Evolutionary conservation across 2,329 filamentous ascomycete species (phyloP), one percentile per base, ranked within the genome.

Genomic region (Neocatenulostroma microsporum): DNA sequence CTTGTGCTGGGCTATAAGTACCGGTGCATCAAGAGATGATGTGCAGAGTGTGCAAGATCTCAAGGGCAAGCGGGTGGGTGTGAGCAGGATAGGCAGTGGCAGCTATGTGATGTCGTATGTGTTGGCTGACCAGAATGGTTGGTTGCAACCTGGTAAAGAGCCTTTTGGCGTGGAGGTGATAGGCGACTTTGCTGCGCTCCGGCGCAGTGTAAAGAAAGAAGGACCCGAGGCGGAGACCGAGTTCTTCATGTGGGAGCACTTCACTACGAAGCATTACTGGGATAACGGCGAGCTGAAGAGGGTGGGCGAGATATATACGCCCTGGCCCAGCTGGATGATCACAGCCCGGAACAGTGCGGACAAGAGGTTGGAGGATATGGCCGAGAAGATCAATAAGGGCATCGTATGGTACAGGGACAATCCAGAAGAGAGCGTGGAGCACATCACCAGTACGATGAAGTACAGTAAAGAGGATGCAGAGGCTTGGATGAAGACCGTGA

Each of bases 171-270:
- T 77, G 42, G 79, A 78, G 45, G 78, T 76, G 35, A 76, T 81
- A 45, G 76, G 88, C 53, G 84, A 76, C 18, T 87, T 91, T 52
- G 73, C 76, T 42, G 82, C 78, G 33, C 69, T 93, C 23, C 74
- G 84, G 29, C 67, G 73, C 19, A 82, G 73, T 2, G 85, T 91
- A 47, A 37, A 43, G 24, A 21, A 42, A 5, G 40, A 44, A 3
- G 42, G 42, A n/a, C 69, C 76, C 8, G 72, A 77, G 21, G 73
- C 72, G 1, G 84, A 84, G 27, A 30, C 34, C 4, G 89, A 95
- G 62, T 95, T 94, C 71, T 95, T 96, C 75, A 95, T 96, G 89
- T 98, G 91, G 91, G 91, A 98, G 67, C 84, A 95, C 62, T 98
- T 96, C 59, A 98, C 91, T 1, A 89, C 85, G 14, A 96, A 96